Conservation (phyloP, 768 basidiomycete genomes). For the Leccinellum luteum region DNA sequence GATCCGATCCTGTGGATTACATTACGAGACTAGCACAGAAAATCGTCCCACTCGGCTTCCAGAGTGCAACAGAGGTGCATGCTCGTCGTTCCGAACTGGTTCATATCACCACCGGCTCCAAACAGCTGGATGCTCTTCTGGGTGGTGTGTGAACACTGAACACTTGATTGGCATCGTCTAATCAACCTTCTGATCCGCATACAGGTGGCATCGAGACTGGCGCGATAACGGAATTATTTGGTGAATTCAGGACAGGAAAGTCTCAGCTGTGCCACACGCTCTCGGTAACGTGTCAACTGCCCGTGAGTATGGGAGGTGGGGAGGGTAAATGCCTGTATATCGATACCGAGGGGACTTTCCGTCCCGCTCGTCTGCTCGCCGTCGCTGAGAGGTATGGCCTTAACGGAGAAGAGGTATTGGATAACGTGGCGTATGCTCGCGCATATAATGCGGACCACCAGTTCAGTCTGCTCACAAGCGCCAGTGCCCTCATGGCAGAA, state of each 20-base stretch:
- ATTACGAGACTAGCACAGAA: constrained; percentile 66
- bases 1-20: constrained; percentile 3
- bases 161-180: not conserved
- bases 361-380: constrained; percentile 90
- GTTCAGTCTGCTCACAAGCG: constrained; percentile 80
- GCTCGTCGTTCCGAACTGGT: constrained; percentile 92
- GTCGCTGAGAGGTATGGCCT: constrained; percentile 96
- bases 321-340: constrained; percentile 99
- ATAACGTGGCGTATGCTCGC: constrained; percentile 97
- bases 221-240: constrained; percentile 96
- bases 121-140: constrained; percentile 91
- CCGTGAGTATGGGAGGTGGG: constrained; percentile 96
- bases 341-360: constrained; percentile 99
- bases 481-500: constrained; percentile 98
- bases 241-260: constrained; percentile 98
- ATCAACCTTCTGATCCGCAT: constrained; percentile 15
- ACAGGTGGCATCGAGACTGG: constrained; percentile 96
- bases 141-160: constrained; percentile 58
- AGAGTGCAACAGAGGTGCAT: constrained; percentile 97
- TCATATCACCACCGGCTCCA: constrained; percentile 94
- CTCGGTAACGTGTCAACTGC: constrained; percentile 96
- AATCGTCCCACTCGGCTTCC: constrained; percentile 95
- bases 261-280: constrained; percentile 98
- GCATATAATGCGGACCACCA: constrained; percentile 99
- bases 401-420: constrained; percentile 95